A percentile compares a stretch with the other conserved stretches of the same genome.
Conservation (phyloP, 2,329 filamentous ascomycete genomes). For the Chaetomium strumarium region DNA sequence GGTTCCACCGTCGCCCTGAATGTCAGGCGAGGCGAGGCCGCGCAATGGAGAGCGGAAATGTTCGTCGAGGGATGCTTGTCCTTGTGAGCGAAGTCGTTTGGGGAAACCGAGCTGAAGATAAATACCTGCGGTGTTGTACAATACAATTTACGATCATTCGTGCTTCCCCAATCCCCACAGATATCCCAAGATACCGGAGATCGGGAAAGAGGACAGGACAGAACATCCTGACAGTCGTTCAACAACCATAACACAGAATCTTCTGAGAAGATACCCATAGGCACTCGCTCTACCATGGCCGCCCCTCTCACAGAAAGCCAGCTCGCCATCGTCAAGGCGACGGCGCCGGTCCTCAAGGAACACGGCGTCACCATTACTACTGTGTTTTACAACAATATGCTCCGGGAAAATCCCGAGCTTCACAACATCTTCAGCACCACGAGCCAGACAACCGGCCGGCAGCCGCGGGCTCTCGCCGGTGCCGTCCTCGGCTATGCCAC, state of each 20-base stretch:
- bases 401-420: conserved; percentile 58
- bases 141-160: background rate
- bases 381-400: conserved; percentile 65
- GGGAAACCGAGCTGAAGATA: background rate
- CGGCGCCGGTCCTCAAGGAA: conserved; percentile 62
- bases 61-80: background rate
- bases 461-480: conserved; percentile 55
- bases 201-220: background rate
- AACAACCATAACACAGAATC: background rate
- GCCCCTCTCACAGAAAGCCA: conserved; percentile 54
- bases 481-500: conserved; percentile 65
- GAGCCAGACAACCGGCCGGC: conserved; percentile 56
- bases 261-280: background rate
- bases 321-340: conserved; percentile 67
- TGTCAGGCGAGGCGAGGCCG: conserved; percentile 5
- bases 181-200: background rate
- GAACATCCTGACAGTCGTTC: conserved; percentile 3
- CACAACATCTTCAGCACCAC: conserved; percentile 65
- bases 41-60: background rate
- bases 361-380: conserved; percentile 64
- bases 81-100: background rate
- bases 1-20: conserved; percentile 7
- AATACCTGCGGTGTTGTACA: background rate
- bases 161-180: conserved; percentile 11
- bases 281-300: conserved; percentile 13